These are phyloP conservation scores for Coniosporium tulheliwenetii DNA, from an alignment of 2,329 filamentous ascomycete species.

Conservation along the genomic window DNA sequence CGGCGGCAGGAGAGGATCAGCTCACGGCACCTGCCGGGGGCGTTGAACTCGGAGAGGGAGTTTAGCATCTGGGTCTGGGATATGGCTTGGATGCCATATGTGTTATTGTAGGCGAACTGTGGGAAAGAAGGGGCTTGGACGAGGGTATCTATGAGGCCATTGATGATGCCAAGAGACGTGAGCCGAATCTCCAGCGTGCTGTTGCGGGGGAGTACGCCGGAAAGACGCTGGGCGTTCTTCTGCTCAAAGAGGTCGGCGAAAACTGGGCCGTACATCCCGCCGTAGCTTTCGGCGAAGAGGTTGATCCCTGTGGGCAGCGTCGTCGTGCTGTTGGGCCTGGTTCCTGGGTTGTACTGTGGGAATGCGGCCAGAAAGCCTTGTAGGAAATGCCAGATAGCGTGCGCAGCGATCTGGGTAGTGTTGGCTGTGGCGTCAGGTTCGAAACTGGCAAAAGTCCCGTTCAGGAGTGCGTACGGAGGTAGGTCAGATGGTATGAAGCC, in stretches of 20 bases:
- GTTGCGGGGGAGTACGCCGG: conserved; percentile 32
- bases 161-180: conserved; percentile 51
- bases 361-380: conserved; percentile 45
- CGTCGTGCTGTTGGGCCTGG: conserved; percentile 17
- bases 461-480: conserved; percentile 29
- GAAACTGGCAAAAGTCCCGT: conserved; percentile 50
- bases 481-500: conserved; percentile 10
- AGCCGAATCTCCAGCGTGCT: conserved; percentile 44
- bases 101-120: conserved; percentile 45
- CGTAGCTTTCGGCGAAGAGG: conserved; percentile 54
- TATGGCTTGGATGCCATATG: conserved; percentile 47
- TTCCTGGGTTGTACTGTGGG: conserved; percentile 39
- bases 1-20: conserved; percentile 18
- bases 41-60: conserved; percentile 25
- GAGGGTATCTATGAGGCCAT: conserved; percentile 52
- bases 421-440: conserved; percentile 35
- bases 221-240: conserved; percentile 43
- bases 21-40: conserved; percentile 36
- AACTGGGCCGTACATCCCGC: conserved; percentile 52
- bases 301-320: conserved; percentile 39
- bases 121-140: conserved; percentile 40
- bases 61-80: conserved; percentile 30
- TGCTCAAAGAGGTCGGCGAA: conserved; percentile 43
- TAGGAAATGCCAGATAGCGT: conserved; percentile 49
- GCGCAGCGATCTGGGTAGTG: conserved; percentile 40